Conservation (phyloP, 2,329 filamentous ascomycete species). For the Arthrinium phaeospermum region DNA sequence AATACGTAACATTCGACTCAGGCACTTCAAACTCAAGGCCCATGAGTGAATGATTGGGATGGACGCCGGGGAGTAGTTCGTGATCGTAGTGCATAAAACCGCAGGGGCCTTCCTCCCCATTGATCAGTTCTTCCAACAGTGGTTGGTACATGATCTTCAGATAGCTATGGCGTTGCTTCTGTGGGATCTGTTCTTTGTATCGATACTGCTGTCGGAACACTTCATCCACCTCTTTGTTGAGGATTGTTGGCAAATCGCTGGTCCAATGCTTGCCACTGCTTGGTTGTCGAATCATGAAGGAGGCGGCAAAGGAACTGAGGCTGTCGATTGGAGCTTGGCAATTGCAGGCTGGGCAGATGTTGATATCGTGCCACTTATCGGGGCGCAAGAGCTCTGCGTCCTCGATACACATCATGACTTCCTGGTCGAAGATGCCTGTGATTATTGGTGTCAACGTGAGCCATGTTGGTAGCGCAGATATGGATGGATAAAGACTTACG, state of each 20-base stretch:
- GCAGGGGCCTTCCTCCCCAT: too few species aligned
- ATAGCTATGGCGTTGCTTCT: not conserved
- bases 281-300: not conserved
- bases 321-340: not conserved
- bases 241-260: not conserved
- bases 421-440: not conserved
- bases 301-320: not conserved
- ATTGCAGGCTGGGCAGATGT: not conserved
- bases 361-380: not conserved
- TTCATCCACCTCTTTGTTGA: not conserved
- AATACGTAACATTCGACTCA: too few species aligned
- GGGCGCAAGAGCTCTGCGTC: not conserved
- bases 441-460: not conserved
- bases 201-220: not conserved
- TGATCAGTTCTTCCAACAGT: not conserved
- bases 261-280: not conserved
- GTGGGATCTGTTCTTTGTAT: not conserved
- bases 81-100: not conserved
- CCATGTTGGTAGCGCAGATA: too few species aligned
- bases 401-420: not conserved
- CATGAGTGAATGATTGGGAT: not conserved
- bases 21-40: not conserved
- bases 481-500: too few species aligned
- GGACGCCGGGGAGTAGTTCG: not conserved
- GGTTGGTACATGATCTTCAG: not conserved